Conservation (phyloP, 2,329 filamentous ascomycete genomes). For the Amauroascus niger region DNA sequence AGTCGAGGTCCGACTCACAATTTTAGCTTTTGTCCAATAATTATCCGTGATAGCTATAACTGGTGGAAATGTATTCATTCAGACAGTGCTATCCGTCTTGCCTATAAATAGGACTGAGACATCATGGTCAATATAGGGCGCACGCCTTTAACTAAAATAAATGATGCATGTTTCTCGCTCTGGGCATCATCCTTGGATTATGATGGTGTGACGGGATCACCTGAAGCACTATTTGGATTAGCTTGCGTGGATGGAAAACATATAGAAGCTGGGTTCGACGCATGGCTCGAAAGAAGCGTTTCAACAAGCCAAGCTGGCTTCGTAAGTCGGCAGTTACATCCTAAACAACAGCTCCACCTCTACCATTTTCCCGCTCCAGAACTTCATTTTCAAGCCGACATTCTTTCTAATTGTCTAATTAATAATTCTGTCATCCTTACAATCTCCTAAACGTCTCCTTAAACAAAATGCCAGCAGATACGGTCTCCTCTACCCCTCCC, state of each 20-base stretch:
- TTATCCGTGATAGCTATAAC: too few relatives aligned
- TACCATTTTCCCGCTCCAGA: not conserved
- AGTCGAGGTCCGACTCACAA: too few relatives aligned
- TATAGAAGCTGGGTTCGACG: not conserved
- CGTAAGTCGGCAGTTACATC: not conserved
- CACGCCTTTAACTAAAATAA: not conserved
- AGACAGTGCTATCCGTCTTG: too few relatives aligned
- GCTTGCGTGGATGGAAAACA: not conserved
- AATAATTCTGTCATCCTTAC: not conserved
- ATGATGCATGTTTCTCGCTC: not conserved
- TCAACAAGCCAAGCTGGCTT: constrained; percentile 6
- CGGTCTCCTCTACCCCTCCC: constrained; percentile 10
- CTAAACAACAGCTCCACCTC: not conserved
- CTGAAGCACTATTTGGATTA: too few relatives aligned
- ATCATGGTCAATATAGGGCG: not conserved
- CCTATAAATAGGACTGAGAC: not conserved
- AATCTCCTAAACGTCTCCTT: not conserved
- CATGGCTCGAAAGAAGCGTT: not conserved
- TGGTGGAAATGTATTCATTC: too few relatives aligned
- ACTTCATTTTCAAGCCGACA: not conserved
- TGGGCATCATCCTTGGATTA: not conserved
- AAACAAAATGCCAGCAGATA: constrained; percentile 14
- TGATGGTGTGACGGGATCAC: not conserved
- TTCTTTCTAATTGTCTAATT: not conserved
- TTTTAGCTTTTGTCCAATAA: too few relatives aligned